phyloP scores from a whole-genome alignment of 2,329 filamentous ascomycete genomes.

The Trichoderma sp. region DNA sequence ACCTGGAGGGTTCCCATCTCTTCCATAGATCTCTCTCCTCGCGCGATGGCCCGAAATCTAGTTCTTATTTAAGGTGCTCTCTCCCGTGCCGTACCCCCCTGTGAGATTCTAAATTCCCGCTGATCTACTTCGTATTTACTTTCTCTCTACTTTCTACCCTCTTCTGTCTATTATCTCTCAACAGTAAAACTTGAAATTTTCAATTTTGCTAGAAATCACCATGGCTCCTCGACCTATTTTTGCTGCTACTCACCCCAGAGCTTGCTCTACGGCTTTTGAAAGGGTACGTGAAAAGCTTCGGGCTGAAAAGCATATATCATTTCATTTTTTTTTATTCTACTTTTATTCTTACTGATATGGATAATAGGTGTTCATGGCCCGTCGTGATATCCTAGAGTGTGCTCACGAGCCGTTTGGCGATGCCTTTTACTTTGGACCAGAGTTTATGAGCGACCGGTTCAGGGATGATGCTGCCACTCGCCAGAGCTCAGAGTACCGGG shows the following conservation, averaged over 20 bases:
- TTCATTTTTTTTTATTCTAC: not conserved
- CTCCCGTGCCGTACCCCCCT: not conserved
- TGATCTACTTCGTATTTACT: not conserved
- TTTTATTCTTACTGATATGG: not conserved
- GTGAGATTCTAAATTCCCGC: constrained; percentile 2
- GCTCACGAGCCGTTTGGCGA: constrained; percentile 97
- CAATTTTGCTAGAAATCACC: constrained; percentile 33
- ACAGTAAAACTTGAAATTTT: not conserved
- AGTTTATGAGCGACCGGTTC: constrained; percentile 80
- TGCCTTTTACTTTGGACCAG: constrained; percentile 93
- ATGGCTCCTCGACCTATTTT: constrained; percentile 80
- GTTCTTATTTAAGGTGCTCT: not conserved
- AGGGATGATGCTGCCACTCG: constrained; percentile 65
- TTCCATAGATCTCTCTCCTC: too few species aligned
- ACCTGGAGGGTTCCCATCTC: not conserved
- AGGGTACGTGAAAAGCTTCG: constrained; percentile 60
- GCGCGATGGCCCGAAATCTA: constrained; percentile 10
- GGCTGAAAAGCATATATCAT: not conserved
- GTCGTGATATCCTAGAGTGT: constrained; percentile 76
- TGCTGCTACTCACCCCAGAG: constrained; percentile 88
- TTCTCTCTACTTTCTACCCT: not conserved
- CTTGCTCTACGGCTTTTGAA: constrained; percentile 97
- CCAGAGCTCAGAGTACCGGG: constrained; percentile 65
- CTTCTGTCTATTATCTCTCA: not conserved
- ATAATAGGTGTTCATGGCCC: constrained; percentile 90